Percentiles rank a stretch among this genome's conserved stretches.
These are phyloP conservation scores for Erigeron philadelphicus DNA, from an alignment of 140 eudicot genomes.

Conservation along the genomic window DNA sequence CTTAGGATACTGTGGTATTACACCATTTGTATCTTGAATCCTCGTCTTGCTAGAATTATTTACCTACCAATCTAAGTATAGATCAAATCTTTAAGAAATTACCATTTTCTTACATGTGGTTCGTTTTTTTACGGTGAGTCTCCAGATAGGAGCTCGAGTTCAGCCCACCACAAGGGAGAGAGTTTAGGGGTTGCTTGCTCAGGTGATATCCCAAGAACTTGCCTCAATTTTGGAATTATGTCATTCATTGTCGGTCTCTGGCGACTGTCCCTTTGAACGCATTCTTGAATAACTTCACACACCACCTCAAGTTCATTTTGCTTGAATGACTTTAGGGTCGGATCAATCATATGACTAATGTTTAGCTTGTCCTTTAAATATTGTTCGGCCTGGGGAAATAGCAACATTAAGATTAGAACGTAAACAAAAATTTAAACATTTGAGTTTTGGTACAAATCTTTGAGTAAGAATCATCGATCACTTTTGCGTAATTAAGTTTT, in stretches of 20 bases:
- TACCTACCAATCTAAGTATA: not conserved
- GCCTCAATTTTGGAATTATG: slow-evolving; percentile 39
- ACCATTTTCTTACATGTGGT: not conserved
- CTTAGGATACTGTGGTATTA: too few relatives aligned
- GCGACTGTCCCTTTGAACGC: slow-evolving; percentile 42
- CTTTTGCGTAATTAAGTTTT: not conserved
- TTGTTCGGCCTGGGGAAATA: slow-evolving; percentile 38
- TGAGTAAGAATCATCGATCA: not conserved
- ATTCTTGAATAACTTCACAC: slow-evolving; percentile 55
- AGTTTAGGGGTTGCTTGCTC: slow-evolving; percentile 63
- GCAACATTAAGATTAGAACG: not conserved
- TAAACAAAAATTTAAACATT: not conserved
- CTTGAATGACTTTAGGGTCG: slow-evolving; percentile 46
- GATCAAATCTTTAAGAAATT: not conserved
- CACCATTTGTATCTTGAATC: not conserved
- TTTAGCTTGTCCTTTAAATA: slow-evolving; percentile 43
- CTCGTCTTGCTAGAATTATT: not conserved
- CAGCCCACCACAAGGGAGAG: slow-evolving; percentile 96
- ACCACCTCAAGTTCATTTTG: slow-evolving; percentile 43
- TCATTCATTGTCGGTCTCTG: slow-evolving; percentile 51
- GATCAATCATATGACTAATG: slow-evolving; percentile 46
- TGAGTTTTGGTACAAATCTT: too few relatives aligned
- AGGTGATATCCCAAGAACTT: slow-evolving; percentile 51
- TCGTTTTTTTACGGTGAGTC: slow-evolving; percentile 45
- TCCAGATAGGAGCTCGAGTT: slow-evolving; percentile 67